Evolutionary conservation across 352 stramenopile genomes (phyloP).

Genomic region (Elongisporangium prolatum): DNA sequence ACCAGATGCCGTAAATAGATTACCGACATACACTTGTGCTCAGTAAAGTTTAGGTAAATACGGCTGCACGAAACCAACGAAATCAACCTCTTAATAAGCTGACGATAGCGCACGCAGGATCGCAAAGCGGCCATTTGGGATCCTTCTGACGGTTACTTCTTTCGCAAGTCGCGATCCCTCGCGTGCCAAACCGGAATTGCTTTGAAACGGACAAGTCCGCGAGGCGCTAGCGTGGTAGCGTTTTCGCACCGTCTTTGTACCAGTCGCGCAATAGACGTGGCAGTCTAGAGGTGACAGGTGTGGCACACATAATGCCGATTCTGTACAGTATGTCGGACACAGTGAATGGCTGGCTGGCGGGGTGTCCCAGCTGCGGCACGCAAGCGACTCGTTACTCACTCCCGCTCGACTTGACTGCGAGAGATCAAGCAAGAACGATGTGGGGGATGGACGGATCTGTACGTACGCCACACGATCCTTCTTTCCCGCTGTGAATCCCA

Average conservation of each 20-base stretch:
- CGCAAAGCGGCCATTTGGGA: no score
- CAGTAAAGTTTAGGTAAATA: no score
- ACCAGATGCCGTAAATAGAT: not conserved
- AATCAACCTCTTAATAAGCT: not conserved
- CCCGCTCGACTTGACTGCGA: not conserved
- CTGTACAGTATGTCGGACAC: not conserved
- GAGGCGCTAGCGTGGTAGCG: not conserved
- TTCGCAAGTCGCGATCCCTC: not conserved
- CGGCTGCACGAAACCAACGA: no score
- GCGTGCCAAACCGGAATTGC: not conserved
- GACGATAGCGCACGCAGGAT: no score
- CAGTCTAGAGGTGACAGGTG: not conserved
- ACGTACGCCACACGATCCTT: not conserved
- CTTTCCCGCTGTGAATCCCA: not conserved
- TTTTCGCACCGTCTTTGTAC: not conserved
- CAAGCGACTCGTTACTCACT: not conserved
- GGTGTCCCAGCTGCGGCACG: not conserved
- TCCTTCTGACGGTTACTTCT: not conserved
- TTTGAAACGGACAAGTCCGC: not conserved
- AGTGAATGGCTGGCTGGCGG: not conserved
- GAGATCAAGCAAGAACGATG: not conserved
- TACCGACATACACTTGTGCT: not conserved
- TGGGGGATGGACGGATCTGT: not conserved
- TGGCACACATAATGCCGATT: not conserved
- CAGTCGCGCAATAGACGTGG: not conserved